Evolutionary conservation across 116 monocot genomes (phyloP).

Genomic region (Papilionanthe hybrid): DNA sequence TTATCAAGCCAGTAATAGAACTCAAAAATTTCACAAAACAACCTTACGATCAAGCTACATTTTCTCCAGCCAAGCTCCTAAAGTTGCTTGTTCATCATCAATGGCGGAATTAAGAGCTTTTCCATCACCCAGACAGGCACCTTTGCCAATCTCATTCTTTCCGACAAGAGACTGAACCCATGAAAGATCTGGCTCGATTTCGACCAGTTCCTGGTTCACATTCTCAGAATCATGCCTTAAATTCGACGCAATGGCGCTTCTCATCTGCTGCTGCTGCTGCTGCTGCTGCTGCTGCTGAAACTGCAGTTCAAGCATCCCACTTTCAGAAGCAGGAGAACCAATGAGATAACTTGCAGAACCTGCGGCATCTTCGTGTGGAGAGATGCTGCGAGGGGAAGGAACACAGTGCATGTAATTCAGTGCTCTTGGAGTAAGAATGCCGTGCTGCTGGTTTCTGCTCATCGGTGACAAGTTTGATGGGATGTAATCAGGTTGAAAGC

Average conservation of each 20-base stretch:
- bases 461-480: conserved; percentile 41
- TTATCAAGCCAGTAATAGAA: too few relatives aligned
- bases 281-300: neutral
- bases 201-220: too few relatives aligned
- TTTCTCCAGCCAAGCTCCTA: conserved; percentile 74
- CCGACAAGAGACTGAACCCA: conserved; percentile 76
- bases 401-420: conserved; percentile 13
- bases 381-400: conserved; percentile 39
- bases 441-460: conserved; percentile 34
- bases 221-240: neutral
- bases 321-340: neutral
- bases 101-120: neutral
- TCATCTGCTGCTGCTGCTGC: neutral
- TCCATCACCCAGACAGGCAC: conserved; percentile 3
- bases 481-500: neutral
- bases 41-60: conserved; percentile 54
- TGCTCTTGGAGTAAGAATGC: conserved; percentile 32
- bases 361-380: conserved; percentile 24
- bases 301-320: neutral
- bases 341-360: conserved; percentile 35
- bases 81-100: conserved; percentile 39
- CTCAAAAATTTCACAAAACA: conserved; percentile 1
- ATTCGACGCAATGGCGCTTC: neutral
- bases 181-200: conserved; percentile 58
- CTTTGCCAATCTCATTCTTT: conserved; percentile 24